Evolutionary conservation across 164 flowering plant genomes (phyloP).

Genomic region (Saururus chinensis): DNA sequence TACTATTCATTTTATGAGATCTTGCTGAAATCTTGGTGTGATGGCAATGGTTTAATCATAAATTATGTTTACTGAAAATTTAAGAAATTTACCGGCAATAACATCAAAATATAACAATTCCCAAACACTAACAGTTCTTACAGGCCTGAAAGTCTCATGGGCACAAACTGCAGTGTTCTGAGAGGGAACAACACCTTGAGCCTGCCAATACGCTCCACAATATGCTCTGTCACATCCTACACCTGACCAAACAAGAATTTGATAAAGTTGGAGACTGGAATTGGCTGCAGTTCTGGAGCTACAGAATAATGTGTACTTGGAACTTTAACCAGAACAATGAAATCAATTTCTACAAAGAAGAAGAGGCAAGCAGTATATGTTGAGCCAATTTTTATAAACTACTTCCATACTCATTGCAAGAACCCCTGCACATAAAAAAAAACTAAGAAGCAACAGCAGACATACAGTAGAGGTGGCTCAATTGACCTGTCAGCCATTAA

Average conservation of each 20-base stretch:
- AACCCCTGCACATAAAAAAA: too few relatives aligned
- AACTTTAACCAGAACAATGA: neutral
- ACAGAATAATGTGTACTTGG: neutral
- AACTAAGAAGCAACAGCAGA: too few relatives aligned
- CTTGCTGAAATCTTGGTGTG: too few relatives aligned
- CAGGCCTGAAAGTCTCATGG: constrained; percentile 56
- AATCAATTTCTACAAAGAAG: neutral
- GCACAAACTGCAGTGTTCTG: constrained; percentile 33
- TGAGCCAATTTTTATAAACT: too few relatives aligned
- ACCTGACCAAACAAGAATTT: constrained; percentile 37
- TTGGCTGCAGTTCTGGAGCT: neutral
- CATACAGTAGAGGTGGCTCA: neutral
- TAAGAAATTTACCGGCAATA: too few relatives aligned
- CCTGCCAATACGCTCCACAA: constrained; percentile 89
- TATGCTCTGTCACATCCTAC: constrained; percentile 86
- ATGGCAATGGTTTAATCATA: too few relatives aligned
- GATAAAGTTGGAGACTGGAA: neutral
- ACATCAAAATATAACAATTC: neutral
- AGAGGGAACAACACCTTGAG: constrained; percentile 26
- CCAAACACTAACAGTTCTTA: constrained; percentile 25
- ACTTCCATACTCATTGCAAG: too few relatives aligned
- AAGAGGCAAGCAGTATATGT: too few relatives aligned
- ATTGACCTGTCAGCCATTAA: neutral
- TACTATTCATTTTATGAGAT: too few relatives aligned
- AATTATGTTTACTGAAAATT: too few relatives aligned